Conservation (phyloP, 106 monocot genomes). For the Platanthera guangdongensis region DNA sequence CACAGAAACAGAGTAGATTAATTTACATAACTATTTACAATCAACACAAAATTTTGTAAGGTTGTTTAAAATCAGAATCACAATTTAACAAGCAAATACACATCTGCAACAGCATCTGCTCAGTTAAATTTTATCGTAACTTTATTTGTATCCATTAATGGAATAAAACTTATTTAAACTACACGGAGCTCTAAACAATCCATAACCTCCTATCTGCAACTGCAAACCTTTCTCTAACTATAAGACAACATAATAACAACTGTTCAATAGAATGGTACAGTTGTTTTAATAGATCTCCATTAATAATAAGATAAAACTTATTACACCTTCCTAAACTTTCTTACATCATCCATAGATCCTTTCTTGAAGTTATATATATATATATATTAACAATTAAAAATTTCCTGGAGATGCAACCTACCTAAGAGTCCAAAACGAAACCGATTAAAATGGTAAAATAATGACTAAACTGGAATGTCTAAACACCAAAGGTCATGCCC, state of each 20-base stretch:
- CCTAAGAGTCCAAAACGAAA: neutral
- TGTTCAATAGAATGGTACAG: neutral
- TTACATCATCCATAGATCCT: neutral
- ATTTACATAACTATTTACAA: neutral
- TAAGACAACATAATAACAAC: neutral
- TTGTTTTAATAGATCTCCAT: neutral
- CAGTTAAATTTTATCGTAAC: neutral
- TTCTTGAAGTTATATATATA: neutral
- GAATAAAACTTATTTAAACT: neutral
- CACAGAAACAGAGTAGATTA: neutral
- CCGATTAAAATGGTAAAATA: neutral
- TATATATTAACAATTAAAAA: neutral
- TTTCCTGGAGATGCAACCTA: neutral
- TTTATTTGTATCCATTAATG: neutral
- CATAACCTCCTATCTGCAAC: neutral
- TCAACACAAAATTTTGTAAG: neutral
- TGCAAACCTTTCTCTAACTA: neutral
- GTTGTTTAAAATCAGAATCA: neutral
- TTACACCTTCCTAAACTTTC: neutral
- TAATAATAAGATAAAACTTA: neutral
- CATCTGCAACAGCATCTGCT: neutral
- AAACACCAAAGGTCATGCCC: neutral
- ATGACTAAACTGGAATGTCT: neutral
- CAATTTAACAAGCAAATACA: neutral
- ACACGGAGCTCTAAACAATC: neutral